Evolutionary conservation across 2,329 filamentous ascomycete genomes (phyloP).

Genomic region (Penicillium sp.): DNA sequence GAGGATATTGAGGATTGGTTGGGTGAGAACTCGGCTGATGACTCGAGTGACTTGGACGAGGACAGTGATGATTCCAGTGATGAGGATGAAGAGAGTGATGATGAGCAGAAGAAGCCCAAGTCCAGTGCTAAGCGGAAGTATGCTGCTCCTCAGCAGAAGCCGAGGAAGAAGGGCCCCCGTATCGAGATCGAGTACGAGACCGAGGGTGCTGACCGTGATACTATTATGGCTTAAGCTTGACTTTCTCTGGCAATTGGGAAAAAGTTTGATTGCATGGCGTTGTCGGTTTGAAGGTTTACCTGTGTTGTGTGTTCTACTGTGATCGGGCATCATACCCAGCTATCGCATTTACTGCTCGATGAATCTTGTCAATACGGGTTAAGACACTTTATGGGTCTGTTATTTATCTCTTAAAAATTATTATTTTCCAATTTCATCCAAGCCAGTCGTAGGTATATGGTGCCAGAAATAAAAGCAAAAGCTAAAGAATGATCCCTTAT

Average conservation of each 20-base stretch:
- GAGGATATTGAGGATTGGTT: constrained; percentile 98
- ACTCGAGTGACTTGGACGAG: constrained; percentile 49
- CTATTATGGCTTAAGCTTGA: constrained; percentile 40
- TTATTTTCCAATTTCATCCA: neutral
- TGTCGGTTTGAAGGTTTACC: constrained; percentile 21
- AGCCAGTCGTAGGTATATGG: too few species aligned
- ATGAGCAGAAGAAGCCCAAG: constrained; percentile 41
- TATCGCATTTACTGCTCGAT: constrained; percentile 31
- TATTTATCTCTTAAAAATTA: neutral
- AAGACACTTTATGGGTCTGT: constrained; percentile 2
- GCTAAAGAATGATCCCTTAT: too few species aligned
- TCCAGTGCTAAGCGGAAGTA: constrained; percentile 60
- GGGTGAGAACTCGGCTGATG: constrained; percentile 62
- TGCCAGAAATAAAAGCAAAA: neutral
- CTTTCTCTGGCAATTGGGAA: constrained; percentile 14
- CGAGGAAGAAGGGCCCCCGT: constrained; percentile 62
- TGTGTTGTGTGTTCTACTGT: constrained; percentile 9
- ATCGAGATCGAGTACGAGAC: constrained; percentile 80
- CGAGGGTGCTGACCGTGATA: constrained; percentile 60
- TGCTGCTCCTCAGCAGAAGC: constrained; percentile 52
- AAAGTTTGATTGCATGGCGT: constrained; percentile 36
- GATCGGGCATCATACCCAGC: constrained; percentile 38
- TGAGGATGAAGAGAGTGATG: constrained; percentile 38
- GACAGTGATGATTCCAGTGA: constrained; percentile 56
- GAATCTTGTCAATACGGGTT: constrained; percentile 16